Evolutionary conservation across 495 filamentous ascomycete genomes (phyloP).

Genomic region (Ascodesmis nigricans): DNA sequence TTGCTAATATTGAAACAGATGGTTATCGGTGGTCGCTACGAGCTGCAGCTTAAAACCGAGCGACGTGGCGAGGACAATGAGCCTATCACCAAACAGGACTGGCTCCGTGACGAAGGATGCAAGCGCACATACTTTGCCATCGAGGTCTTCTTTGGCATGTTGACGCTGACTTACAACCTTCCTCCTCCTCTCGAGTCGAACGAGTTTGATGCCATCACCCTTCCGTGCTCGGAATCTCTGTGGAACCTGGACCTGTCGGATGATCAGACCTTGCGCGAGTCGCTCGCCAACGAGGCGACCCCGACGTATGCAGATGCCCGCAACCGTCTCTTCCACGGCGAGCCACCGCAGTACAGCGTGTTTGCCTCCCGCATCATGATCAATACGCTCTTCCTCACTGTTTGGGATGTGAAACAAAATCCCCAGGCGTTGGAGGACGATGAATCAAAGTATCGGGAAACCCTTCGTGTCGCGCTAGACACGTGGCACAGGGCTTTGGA

Average conservation of each 20-base stretch:
- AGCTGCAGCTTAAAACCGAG: constrained; percentile 77
- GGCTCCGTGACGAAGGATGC: constrained; percentile 93
- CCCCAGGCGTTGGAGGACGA: constrained; percentile 90
- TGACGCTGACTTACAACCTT: constrained; percentile 94
- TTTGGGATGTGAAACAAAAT: constrained; percentile 96
- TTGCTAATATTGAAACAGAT: constrained; percentile 30
- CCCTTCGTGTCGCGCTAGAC: constrained; percentile 82
- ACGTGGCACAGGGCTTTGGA: constrained; percentile 95
- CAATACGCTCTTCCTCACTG: constrained; percentile 93
- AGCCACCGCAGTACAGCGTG: constrained; percentile 78
- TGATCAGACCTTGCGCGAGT: constrained; percentile 64
- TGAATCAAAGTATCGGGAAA: constrained; percentile 69
- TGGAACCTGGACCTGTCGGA: constrained; percentile 75
- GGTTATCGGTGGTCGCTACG: constrained; percentile 93
- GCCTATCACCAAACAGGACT: constrained; percentile 61
- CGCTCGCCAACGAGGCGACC: constrained; percentile 41
- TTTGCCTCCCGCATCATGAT: constrained; percentile 97
- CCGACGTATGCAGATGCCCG: constrained; percentile 84
- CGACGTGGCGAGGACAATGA: constrained; percentile 63
- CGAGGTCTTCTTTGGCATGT: constrained; percentile 93
- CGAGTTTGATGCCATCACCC: constrained; percentile 79
- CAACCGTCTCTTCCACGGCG: constrained; percentile 83
- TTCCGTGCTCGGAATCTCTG: constrained; percentile 81
- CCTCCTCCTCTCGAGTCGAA: constrained; percentile 94
- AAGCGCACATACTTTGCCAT: constrained; percentile 96